Conservation (phyloP, 768 basidiomycete genomes). For the Inosperma sp. region DNA sequence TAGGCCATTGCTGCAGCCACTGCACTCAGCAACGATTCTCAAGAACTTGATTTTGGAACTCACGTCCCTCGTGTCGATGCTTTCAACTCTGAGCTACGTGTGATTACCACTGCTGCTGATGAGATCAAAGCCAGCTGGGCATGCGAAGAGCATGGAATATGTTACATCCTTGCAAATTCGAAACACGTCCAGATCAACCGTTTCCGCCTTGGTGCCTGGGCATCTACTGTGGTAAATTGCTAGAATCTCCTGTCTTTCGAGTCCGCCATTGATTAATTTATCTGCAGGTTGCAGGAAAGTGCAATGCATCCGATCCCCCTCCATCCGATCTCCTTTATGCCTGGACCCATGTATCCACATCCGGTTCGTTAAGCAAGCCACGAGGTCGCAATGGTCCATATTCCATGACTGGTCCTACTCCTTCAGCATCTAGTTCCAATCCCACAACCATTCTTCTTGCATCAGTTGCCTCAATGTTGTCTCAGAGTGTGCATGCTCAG, state of each 20-base stretch:
- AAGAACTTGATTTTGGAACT: background rate
- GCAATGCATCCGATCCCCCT: constrained; percentile 1
- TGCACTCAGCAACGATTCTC: background rate
- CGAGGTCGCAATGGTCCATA: background rate
- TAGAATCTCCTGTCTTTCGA: background rate
- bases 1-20: background rate
- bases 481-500: background rate
- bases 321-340: background rate
- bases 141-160: background rate
- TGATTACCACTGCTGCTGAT: background rate
- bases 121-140: background rate
- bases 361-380: background rate
- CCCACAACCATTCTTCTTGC: no score
- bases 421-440: background rate
- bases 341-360: background rate
- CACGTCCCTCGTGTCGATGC: background rate
- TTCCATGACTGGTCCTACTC: background rate
- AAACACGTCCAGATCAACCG: constrained; percentile 3
- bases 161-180: constrained; percentile 1
- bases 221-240: constrained; percentile 1
- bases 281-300: background rate
- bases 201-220: background rate
- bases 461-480: background rate
- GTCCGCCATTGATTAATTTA: background rate
- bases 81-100: background rate